Conservation (phyloP, 2,329 filamentous ascomycete genomes). For the Ophiostoma sp. region DNA sequence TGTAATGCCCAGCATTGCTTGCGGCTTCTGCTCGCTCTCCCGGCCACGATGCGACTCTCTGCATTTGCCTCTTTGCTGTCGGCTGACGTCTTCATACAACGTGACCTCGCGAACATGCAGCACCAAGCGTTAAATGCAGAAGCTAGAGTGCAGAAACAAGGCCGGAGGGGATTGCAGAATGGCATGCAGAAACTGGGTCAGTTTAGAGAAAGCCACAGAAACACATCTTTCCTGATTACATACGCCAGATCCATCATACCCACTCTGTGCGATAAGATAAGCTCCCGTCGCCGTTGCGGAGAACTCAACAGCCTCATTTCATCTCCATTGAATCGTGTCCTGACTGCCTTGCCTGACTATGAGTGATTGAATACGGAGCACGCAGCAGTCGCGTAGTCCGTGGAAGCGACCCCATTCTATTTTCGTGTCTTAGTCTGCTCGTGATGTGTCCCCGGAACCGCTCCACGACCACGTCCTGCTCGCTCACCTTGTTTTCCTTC, state of each 20-base stretch:
- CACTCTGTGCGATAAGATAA: constrained; percentile 3
- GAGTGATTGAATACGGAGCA: background rate
- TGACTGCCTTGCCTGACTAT: background rate
- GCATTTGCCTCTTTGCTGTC: no score
- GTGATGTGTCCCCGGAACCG: no score
- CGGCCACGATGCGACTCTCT: no score
- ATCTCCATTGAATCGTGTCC: constrained; percentile 13
- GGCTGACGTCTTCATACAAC: background rate
- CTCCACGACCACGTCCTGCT: background rate
- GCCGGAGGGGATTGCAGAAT: background rate
- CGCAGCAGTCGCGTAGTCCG: constrained; percentile 3
- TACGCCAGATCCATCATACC: background rate
- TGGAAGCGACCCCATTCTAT: background rate
- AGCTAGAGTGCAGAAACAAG: background rate
- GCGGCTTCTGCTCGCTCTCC: no score
- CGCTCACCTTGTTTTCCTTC: background rate
- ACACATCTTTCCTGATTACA: background rate
- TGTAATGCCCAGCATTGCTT: no score
- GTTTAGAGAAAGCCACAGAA: background rate
- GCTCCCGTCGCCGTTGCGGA: constrained; percentile 6
- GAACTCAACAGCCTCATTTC: constrained; percentile 6
- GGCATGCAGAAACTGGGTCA: background rate
- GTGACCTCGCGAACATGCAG: background rate
- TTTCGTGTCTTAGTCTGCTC: background rate
- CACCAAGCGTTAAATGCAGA: background rate